Percentiles rank a stretch among this genome's conserved stretches.
These are phyloP conservation scores for Sorghum bicolor DNA, from an alignment of 176 grass and related monocot genomes.

Conservation along the genomic window DNA sequence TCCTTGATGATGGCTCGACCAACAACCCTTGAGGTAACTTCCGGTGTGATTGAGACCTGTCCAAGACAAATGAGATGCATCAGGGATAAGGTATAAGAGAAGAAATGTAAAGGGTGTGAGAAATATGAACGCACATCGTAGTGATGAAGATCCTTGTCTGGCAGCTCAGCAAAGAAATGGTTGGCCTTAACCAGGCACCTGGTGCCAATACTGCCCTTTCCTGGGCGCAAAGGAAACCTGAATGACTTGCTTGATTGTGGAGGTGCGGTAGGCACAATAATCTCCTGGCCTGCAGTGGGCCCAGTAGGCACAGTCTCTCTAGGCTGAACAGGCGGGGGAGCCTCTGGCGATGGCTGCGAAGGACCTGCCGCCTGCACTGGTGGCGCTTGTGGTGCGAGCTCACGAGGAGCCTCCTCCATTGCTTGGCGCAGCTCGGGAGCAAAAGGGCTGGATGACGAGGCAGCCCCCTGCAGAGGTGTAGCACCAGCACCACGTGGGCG, in stretches of 20 bases:
- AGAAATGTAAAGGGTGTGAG: not conserved
- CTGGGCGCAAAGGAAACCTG: slow-evolving; percentile 68
- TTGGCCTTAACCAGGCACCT: slow-evolving; percentile 83
- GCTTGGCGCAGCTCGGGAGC: slow-evolving; percentile 99
- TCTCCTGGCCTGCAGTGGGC: slow-evolving; percentile 8
- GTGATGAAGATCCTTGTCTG: slow-evolving; percentile 88
- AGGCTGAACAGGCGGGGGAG: not conserved
- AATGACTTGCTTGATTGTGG: slow-evolving; percentile 62
- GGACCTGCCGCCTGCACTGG: slow-evolving; percentile 29
- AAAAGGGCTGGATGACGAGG: not conserved
- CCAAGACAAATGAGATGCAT: not conserved
- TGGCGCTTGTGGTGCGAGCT: slow-evolving; percentile 22
- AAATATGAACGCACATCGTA: slow-evolving; percentile 55
- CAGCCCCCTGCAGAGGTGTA: not conserved
- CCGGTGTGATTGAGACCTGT: slow-evolving; percentile 70
- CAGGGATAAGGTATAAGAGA: not conserved
- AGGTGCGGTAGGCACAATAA: slow-evolving; percentile 4
- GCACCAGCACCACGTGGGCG: not conserved
- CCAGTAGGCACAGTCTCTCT: slow-evolving; percentile 21
- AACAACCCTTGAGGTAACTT: slow-evolving; percentile 59
- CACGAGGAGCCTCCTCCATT: slow-evolving; percentile 45
- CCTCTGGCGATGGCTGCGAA: slow-evolving; percentile 26
- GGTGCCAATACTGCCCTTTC: slow-evolving; percentile 63
- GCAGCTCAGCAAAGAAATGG: slow-evolving; percentile 81
- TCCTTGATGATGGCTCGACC: slow-evolving; percentile 58